Base-by-base conservation (phyloP, 148 eudicot species). In the Linanthus parryae region DNA sequence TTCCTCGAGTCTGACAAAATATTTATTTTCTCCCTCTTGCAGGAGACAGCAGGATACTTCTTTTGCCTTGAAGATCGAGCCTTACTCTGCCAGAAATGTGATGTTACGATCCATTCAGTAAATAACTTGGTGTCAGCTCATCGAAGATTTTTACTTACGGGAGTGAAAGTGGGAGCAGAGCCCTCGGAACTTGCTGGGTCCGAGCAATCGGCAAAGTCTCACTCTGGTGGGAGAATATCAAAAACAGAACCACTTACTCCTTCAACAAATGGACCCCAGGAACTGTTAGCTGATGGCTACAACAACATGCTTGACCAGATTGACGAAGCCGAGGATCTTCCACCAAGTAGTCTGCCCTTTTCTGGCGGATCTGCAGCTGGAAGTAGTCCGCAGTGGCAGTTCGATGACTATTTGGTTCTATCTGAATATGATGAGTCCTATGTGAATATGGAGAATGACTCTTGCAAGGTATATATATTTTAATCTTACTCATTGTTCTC, bases 41-140 rank as follows among this genome's bases (percentile, higher is more conserved):
- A 92, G 99, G 99, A 92, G 31, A 44, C 76, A 40, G 76, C 74
- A 46, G 99, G 95, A 31, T 92, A 87, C 62, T 84, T 92, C 84
- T 92, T 92, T 59, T 92, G 99, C 65, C 60, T 92, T 44, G 91
- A 92, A 78, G 99, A 88, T 49, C 68, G 99, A 49, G 99, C 99
- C 59, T 64, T 92, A 49, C 78, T 88, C 3, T 92, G 99, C 72
- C 67, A 96, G 52, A 75, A 82, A 44, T 92, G 99, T 61, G 96
- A 92, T 62, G 64, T 92, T 45, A 73, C 99, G 39, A 80, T 92
- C 65, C 99, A 92, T 68, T 67, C 81, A 1, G 83, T 68, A 0
- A 92, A 88, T 61, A n/a, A 75, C 22, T 63, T 48, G 31, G 96
- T 92, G 50, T 71, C 88, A 9, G 70, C 67, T 24, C 99, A 92